Conservation (phyloP, 1,284 basidiomycete species). For the Trichosporon sp. region DNA sequence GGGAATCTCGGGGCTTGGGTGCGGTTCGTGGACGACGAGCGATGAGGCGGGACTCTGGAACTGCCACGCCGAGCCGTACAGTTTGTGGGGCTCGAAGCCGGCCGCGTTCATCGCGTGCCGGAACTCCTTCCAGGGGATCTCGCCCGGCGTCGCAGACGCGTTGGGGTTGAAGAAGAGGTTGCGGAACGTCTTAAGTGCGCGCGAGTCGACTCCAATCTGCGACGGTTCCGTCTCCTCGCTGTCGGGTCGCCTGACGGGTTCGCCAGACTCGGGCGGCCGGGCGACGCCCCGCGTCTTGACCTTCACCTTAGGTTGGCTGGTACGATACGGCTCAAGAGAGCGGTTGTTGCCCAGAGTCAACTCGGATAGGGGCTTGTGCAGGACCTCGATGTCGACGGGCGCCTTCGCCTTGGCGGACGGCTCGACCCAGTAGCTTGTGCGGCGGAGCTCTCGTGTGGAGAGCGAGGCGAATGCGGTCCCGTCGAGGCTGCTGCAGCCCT, state of each 20-base stretch:
- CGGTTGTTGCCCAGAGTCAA: neutral
- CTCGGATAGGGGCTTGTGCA: neutral
- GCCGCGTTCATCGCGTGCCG: neutral
- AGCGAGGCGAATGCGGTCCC: neutral
- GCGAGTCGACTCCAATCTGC: slow-evolving; percentile 16
- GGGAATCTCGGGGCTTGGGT: slow-evolving; percentile 9
- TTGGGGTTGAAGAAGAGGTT: slow-evolving; percentile 21
- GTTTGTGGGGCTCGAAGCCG: slow-evolving; percentile 10
- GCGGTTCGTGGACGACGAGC: slow-evolving; percentile 21
- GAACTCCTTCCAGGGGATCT: slow-evolving; percentile 21
- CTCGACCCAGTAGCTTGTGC: slow-evolving; percentile 18
- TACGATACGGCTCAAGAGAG: neutral
- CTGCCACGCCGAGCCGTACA: slow-evolving; percentile 24
- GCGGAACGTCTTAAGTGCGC: slow-evolving; percentile 22
- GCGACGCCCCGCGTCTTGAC: slow-evolving; percentile 20
- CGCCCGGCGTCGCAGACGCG: neutral
- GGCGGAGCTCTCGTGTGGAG: neutral
- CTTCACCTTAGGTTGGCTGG: slow-evolving; percentile 10
- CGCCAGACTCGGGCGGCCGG: neutral
- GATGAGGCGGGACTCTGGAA: slow-evolving; percentile 5
- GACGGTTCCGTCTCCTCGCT: neutral
- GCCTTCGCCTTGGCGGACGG: neutral
- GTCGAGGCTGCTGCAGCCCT: neutral
- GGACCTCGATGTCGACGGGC: neutral
- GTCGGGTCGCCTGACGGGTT: neutral